Percentiles rank a stretch among this genome's conserved stretches.
Evolutionary conservation across 1,139 yeast species (phyloP).

Genomic region (Magnusiomyces ingens): DNA sequence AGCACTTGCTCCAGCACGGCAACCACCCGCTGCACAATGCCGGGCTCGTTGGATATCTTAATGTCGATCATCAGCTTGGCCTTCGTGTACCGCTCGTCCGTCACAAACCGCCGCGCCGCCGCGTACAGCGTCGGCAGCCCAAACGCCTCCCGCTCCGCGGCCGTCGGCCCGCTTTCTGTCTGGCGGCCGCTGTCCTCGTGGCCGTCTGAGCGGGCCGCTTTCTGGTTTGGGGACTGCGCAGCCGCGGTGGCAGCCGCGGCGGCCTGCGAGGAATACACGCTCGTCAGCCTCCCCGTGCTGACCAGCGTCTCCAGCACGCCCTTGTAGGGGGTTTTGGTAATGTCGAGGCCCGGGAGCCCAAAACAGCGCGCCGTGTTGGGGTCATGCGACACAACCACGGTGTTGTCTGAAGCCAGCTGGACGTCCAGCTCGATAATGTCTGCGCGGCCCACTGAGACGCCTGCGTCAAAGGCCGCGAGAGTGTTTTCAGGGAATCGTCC

Average conservation of each 20-base stretch:
- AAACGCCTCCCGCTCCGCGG: conserved; percentile 28
- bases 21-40: conserved; percentile 48
- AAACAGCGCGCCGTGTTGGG: conserved; percentile 54
- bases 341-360: conserved; percentile 34
- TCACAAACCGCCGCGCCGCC: conserved; percentile 51
- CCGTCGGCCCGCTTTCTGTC: not conserved
- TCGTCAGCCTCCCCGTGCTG: conserved; percentile 36
- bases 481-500: conserved; percentile 75
- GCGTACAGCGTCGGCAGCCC: conserved; percentile 56
- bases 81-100: conserved; percentile 33
- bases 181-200: not conserved
- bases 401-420: conserved; percentile 68
- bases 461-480: conserved; percentile 60
- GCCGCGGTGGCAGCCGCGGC: not conserved
- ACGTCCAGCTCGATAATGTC: conserved; percentile 76
- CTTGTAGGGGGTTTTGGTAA: conserved; percentile 35
- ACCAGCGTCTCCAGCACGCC: conserved; percentile 45
- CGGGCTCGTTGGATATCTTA: conserved; percentile 61
- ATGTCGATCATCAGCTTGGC: conserved; percentile 71
- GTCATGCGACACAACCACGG: conserved; percentile 73
- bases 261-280: conserved; percentile 35
- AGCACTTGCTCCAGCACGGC: conserved; percentile 43
- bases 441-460: conserved; percentile 57
- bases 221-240: conserved; percentile 4
- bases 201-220: not conserved